Evolutionary conservation across 2,329 filamentous ascomycete species (phyloP).

Genomic region (Talaromyces piceae): DNA sequence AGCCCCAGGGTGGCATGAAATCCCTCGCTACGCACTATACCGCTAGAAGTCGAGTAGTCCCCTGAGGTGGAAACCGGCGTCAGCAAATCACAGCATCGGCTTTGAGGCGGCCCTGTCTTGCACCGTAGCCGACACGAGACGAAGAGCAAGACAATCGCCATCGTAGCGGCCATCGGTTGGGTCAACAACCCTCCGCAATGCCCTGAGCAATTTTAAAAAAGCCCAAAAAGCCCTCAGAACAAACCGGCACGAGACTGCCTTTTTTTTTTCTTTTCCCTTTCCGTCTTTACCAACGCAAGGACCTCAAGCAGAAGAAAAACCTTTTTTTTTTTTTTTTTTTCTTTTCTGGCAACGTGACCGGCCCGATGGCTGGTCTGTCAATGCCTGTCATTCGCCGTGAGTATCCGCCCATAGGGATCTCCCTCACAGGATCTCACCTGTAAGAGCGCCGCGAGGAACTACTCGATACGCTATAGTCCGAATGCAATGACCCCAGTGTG

Average conservation of each 20-base stretch:
- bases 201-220: background rate
- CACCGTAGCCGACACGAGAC: background rate
- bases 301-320: background rate
- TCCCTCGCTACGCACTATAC: background rate
- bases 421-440: background rate
- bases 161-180: background rate
- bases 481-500: too few relatives aligned
- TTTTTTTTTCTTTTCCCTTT: background rate
- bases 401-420: background rate
- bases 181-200: background rate
- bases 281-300: background rate
- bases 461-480: too few relatives aligned
- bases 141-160: background rate
- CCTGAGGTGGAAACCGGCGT: too few relatives aligned
- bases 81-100: constrained; percentile 1
- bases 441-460: background rate
- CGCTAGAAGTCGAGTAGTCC: background rate
- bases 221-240: background rate
- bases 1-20: background rate
- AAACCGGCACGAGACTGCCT: background rate
- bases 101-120: background rate
- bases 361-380: background rate
- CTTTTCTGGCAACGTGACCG: background rate
- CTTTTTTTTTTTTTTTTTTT: too few relatives aligned
- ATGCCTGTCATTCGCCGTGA: background rate